Evolutionary conservation across 1,284 basidiomycete species (phyloP), one percentile per base, ranked within the genome.

Genomic region (Flammula alnicola): DNA sequence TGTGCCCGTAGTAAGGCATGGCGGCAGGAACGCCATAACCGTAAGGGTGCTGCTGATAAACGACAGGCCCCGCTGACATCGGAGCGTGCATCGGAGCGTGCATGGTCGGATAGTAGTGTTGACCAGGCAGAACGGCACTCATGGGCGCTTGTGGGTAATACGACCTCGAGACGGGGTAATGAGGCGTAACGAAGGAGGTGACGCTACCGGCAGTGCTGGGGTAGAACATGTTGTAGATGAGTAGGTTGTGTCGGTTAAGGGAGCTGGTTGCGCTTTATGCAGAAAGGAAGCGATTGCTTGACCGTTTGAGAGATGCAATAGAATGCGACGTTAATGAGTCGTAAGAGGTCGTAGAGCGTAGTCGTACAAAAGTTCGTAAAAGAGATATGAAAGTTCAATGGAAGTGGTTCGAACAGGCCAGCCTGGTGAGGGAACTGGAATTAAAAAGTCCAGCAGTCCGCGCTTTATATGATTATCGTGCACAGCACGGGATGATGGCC

Each of bases 341-440:
- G 61, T 58, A 51, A 61, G 46, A 55, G 47, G 38, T 51, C 29
- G 42, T 51, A 48, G 44, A 52, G 44, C 48, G 47, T 44, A n/a
- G n/a, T n/a, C n/a, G n/a, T n/a, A n/a, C n/a, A n/a, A n/a, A n/a
- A n/a, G 51, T 27, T 59, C 59, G 62, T 59, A 47, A 57, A 57
- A 57, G 47, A 50, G 50, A 51, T 47, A 41, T 40, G 37, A 49
- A 59, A 52, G 30, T 48, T 36, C n/a, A n/a, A n/a, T n/a, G n/a
- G n/a, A n/a, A n/a, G n/a, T n/a, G 57, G 55, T 60, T 62, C 56
- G 53, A 64, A 63, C 60, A 68, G 66, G 66, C 65, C 65, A 62
- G 66, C 66, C 65, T 68, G 63, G 56, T 61, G 55, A 58, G 47
- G 38, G 58, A 57, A 57, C 40, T 53, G 50, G 41, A 48, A 39